These are phyloP conservation scores for Claviceps sp. DNA, from an alignment of 2,329 filamentous ascomycete genomes.

Conservation along the genomic window DNA sequence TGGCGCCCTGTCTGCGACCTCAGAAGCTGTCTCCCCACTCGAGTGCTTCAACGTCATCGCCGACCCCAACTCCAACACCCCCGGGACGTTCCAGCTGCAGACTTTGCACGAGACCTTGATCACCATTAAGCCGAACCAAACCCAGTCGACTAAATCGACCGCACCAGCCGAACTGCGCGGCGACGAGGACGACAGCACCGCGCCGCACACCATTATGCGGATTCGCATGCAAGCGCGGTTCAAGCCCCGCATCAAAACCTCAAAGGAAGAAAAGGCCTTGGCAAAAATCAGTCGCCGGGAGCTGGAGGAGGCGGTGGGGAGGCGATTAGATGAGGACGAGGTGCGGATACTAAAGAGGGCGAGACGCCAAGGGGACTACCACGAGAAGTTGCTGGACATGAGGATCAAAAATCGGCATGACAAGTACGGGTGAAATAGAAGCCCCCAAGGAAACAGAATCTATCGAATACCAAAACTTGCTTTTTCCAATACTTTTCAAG, in stretches of 20 bases:
- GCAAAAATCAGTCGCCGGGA: conserved; percentile 80
- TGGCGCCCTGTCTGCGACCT: conserved; percentile 61
- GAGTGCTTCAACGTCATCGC: conserved; percentile 64
- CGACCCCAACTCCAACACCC: conserved; percentile 35
- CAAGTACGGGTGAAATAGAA: conserved; percentile 43
- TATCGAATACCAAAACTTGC: neutral
- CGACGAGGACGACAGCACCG: conserved; percentile 50
- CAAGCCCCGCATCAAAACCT: conserved; percentile 69
- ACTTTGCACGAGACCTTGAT: conserved; percentile 61
- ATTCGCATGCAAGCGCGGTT: conserved; percentile 92
- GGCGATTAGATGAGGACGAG: conserved; percentile 71
- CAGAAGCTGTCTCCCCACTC: conserved; percentile 70
- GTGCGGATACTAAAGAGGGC: conserved; percentile 73
- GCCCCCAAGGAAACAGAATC: neutral
- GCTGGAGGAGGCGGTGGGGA: conserved; percentile 67
- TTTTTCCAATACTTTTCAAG: neutral
- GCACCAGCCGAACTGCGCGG: conserved; percentile 55
- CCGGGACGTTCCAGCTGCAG: conserved; percentile 62
- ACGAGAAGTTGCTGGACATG: conserved; percentile 73
- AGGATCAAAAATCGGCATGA: conserved; percentile 91
- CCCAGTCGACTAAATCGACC: conserved; percentile 29
- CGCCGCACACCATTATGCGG: conserved; percentile 58
- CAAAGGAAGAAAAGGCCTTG: conserved; percentile 69
- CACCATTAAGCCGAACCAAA: conserved; percentile 39
- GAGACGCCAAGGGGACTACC: conserved; percentile 74